A percentile compares a stretch with the other conserved stretches of the same genome.
Evolutionary conservation across 345 rosid genomes (phyloP).

Genomic region (Rhodamnia argentea): DNA sequence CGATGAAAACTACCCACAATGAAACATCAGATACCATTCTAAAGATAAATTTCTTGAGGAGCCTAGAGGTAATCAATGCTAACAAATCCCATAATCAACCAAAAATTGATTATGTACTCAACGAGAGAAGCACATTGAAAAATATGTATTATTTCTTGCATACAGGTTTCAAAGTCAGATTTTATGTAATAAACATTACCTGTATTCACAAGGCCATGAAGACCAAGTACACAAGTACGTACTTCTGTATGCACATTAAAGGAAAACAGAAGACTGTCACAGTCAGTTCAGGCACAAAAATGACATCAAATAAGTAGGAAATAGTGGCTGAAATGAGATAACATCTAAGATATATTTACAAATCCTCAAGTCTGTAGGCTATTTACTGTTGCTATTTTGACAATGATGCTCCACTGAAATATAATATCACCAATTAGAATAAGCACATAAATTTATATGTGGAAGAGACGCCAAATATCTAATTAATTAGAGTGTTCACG

Average conservation of each 20-base stretch:
- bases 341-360: background rate
- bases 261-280: background rate
- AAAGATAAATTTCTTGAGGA: background rate
- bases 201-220: slow-evolving; percentile 36
- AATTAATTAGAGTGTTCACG: background rate
- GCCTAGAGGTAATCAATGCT: background rate
- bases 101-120: background rate
- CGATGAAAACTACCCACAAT: background rate
- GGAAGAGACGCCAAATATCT: background rate
- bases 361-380: background rate
- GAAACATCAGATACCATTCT: background rate
- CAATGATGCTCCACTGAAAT: background rate
- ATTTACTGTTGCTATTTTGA: background rate
- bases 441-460: background rate
- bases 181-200: slow-evolving; percentile 22
- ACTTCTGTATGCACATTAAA: slow-evolving; percentile 34
- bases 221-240: slow-evolving; percentile 33
- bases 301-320: background rate
- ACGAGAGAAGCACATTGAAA: background rate
- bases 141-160: background rate
- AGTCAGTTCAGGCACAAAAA: background rate
- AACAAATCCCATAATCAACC: background rate
- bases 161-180: background rate
- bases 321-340: background rate
- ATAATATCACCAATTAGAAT: background rate